Evolutionary conservation across 1,284 basidiomycete genomes (phyloP).

Genomic region (Ganoderma sinense): DNA sequence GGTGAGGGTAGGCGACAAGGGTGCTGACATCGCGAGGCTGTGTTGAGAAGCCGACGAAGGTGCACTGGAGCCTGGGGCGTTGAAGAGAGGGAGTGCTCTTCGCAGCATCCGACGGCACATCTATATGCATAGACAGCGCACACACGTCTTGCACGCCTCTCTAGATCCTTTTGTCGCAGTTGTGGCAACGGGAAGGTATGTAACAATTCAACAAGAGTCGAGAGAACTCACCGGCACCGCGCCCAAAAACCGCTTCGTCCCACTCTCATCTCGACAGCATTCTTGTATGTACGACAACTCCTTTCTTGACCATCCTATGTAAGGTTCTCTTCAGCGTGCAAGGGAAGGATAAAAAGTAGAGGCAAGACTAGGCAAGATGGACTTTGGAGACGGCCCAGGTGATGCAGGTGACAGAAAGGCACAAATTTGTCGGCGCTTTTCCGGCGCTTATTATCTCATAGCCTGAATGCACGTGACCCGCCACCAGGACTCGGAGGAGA

Average conservation of each 20-base stretch:
- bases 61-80: not conserved
- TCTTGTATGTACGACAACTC: not conserved
- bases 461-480: too few relatives aligned
- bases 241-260: not conserved
- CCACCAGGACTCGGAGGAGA: too few relatives aligned
- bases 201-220: not conserved
- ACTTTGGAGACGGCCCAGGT: too few relatives aligned
- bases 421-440: too few relatives aligned
- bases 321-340: not conserved
- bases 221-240: not conserved
- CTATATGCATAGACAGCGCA: not conserved
- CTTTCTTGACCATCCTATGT: not conserved
- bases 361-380: too few relatives aligned
- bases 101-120: not conserved
- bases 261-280: not conserved
- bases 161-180: not conserved
- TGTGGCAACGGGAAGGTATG: not conserved
- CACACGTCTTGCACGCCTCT: not conserved
- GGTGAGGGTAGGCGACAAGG: not conserved
- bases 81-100: not conserved
- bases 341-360: not conserved
- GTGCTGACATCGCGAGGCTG: not conserved
- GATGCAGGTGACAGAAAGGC: not conserved
- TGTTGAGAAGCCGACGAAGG: not conserved
- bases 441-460: too few relatives aligned